Percentiles rank a stretch among this genome's conserved stretches.
phyloP scores from a whole-genome alignment of 2,329 filamentous ascomycete genomes.

The Trichoderma endophyticum region DNA sequence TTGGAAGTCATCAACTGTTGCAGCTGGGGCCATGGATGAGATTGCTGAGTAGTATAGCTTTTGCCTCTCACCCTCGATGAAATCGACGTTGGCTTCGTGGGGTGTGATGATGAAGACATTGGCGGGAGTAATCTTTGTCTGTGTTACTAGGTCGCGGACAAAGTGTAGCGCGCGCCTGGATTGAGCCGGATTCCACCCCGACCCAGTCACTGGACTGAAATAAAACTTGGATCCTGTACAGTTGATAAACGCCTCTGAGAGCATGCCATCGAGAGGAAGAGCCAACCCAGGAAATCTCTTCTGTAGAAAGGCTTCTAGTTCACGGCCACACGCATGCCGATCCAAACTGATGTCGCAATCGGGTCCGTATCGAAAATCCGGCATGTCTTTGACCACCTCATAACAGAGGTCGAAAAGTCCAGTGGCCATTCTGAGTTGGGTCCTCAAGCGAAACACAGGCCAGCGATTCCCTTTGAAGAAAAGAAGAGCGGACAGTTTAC shows the following conservation, averaged over 20 bases:
- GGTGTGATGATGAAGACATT: slow-evolving; percentile 21
- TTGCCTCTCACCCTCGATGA: slow-evolving; percentile 15
- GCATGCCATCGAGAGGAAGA: background rate
- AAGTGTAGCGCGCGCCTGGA: slow-evolving; percentile 22
- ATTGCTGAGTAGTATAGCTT: slow-evolving; percentile 17
- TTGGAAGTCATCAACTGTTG: slow-evolving; percentile 25
- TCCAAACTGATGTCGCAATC: background rate
- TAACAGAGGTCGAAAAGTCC: background rate
- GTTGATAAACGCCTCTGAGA: slow-evolving; percentile 23
- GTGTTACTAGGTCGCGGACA: slow-evolving; percentile 20
- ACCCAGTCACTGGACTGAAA: background rate
- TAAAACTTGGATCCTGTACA: slow-evolving; percentile 14
- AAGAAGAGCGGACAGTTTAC: background rate
- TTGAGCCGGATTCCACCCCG: slow-evolving; percentile 20
- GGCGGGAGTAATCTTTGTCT: slow-evolving; percentile 9
- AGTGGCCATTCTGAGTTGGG: background rate
- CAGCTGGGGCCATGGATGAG: slow-evolving; percentile 12
- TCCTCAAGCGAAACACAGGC: background rate
- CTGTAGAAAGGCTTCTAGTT: background rate
- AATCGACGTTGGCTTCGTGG: slow-evolving; percentile 21
- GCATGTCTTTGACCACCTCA: background rate
- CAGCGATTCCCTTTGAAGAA: background rate
- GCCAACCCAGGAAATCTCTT: background rate
- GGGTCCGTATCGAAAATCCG: background rate
- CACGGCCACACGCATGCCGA: background rate